A percentile compares a stretch with the other conserved stretches of the same genome.
These are phyloP conservation scores for Botrytis paeoniae DNA, from an alignment of 2,329 filamentous ascomycete genomes.

Conservation along the genomic window DNA sequence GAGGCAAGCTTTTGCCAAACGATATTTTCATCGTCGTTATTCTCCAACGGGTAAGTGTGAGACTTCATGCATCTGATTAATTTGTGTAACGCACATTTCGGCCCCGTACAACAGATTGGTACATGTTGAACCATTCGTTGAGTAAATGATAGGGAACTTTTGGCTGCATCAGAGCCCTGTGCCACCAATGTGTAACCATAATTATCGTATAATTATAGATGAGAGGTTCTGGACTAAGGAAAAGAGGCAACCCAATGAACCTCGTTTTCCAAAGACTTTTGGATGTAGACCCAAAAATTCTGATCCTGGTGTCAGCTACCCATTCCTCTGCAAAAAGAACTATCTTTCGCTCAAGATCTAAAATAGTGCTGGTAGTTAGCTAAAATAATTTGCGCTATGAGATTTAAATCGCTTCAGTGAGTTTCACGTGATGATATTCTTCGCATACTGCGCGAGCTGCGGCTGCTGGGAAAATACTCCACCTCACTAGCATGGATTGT, in stretches of 20 bases:
- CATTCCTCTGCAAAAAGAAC: not conserved
- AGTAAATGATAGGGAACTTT: not conserved
- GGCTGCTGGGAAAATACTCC: constrained; percentile 13
- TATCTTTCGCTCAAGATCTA: not conserved
- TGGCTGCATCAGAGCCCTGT: not conserved
- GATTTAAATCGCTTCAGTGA: not conserved
- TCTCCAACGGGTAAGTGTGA: not conserved
- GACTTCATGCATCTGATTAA: constrained; percentile 4
- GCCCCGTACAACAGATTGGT: not conserved
- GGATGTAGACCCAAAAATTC: not conserved
- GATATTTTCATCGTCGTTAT: not conserved
- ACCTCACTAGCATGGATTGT: constrained; percentile 4
- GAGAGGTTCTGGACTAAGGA: not conserved
- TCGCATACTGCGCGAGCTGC: constrained; percentile 11
- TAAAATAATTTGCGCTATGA: not conserved
- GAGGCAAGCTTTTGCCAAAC: not conserved
- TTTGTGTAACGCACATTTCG: not conserved
- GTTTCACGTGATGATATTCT: constrained; percentile 7
- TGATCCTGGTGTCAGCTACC: not conserved
- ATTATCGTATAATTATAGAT: not conserved
- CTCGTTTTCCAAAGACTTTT: not conserved
- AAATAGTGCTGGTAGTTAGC: not conserved
- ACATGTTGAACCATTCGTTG: not conserved
- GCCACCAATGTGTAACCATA: not conserved
- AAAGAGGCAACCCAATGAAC: not conserved